Evolutionary conservation across 805 yeast genomes (phyloP).

Genomic region (Candida sonorensis): DNA sequence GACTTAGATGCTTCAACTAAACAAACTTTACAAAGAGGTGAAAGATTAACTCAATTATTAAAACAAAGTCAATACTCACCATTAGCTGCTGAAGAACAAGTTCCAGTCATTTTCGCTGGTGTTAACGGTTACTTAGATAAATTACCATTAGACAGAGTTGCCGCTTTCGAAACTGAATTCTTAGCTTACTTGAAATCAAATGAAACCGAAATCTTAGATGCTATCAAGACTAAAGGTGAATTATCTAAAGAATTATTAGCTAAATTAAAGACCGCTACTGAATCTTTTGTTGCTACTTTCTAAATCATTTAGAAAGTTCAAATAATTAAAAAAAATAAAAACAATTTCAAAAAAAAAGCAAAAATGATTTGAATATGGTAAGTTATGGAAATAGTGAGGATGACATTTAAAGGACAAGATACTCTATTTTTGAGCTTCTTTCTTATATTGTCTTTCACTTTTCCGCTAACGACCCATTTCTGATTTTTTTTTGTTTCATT

Average conservation of each 20-base stretch:
- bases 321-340: too few relatives aligned
- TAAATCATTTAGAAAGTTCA: too few relatives aligned
- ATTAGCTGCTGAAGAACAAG: conserved; percentile 98
- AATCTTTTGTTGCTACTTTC: conserved; percentile 89
- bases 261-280: conserved; percentile 85
- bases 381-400: too few relatives aligned
- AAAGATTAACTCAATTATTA: conserved; percentile 97
- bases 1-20: conserved; percentile 99
- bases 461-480: too few relatives aligned
- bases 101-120: conserved; percentile 98
- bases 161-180: conserved; percentile 89
- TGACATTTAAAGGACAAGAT: not conserved
- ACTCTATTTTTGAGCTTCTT: too few relatives aligned
- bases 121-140: conserved; percentile 97
- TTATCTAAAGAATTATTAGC: conserved; percentile 82
- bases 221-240: conserved; percentile 86
- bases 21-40: conserved; percentile 99
- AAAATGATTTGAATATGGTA: too few relatives aligned
- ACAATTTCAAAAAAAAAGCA: too few relatives aligned
- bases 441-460: too few relatives aligned
- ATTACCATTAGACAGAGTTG: conserved; percentile 78
- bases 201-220: conserved; percentile 75
- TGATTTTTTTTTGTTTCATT: conserved; percentile 1
- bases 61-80: conserved; percentile 98
- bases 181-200: conserved; percentile 86